These are phyloP conservation scores for Rachicladosporium sp. DNA, from an alignment of 2,329 filamentous ascomycete species.

Conservation along the genomic window DNA sequence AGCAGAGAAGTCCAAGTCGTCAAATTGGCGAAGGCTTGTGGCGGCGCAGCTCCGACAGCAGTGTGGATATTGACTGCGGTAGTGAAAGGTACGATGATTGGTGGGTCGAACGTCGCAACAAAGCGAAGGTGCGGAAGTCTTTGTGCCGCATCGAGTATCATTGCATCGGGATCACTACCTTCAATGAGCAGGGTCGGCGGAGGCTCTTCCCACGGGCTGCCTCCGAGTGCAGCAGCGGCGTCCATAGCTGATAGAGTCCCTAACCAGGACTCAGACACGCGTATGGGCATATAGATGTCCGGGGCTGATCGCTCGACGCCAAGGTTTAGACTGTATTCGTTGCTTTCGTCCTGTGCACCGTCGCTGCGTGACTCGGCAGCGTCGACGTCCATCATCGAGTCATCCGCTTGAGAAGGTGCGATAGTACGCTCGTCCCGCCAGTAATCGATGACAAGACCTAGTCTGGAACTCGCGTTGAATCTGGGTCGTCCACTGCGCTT, in stretches of 20 bases:
- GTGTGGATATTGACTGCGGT: constrained; percentile 52
- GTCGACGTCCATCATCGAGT: constrained; percentile 25
- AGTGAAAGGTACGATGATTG: constrained; percentile 54
- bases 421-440: constrained; percentile 36
- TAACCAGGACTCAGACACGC: constrained; percentile 64
- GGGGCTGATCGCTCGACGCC: constrained; percentile 44
- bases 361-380: too few relatives aligned
- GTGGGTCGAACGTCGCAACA: constrained; percentile 61
- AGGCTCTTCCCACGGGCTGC: constrained; percentile 54
- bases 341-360: not conserved
- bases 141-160: constrained; percentile 4
- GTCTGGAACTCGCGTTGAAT: constrained; percentile 54
- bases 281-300: constrained; percentile 45
- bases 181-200: constrained; percentile 44
- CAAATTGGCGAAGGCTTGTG: constrained; percentile 11
- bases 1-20: too few relatives aligned
- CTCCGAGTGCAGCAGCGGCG: constrained; percentile 39
- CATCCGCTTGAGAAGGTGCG: constrained; percentile 23
- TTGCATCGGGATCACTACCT: constrained; percentile 29
- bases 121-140: constrained; percentile 59
- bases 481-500: constrained; percentile 56
- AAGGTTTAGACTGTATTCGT: constrained; percentile 39
- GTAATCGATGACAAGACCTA: constrained; percentile 65
- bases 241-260: constrained; percentile 57
- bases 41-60: constrained; percentile 46